Conservation (phyloP, 2,329 filamentous ascomycete genomes). For the Periconia sp. region DNA sequence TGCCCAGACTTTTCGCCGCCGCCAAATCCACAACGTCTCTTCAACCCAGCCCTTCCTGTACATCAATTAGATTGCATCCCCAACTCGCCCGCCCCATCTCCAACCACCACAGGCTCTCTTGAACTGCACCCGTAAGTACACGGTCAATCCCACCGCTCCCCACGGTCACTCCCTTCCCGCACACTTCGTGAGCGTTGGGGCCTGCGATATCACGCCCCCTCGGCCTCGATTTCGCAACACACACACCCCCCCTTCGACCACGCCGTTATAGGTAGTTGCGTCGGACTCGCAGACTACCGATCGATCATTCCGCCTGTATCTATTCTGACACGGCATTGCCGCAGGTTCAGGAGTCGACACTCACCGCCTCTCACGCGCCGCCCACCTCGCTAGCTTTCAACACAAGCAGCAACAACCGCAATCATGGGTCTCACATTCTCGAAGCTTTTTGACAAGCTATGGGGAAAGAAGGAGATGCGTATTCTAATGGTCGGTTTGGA, state of each 20-base stretch:
- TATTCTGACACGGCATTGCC: constrained; percentile 19
- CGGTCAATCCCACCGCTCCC: constrained; percentile 16
- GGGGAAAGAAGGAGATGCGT: constrained; percentile 98
- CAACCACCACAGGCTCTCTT: constrained; percentile 42
- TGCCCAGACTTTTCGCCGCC: constrained; percentile 31
- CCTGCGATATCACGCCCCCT: constrained; percentile 27
- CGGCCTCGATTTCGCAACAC: constrained; percentile 33
- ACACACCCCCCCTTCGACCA: constrained; percentile 29
- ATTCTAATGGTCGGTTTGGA: constrained; percentile 98
- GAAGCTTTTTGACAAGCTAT: constrained; percentile 98
- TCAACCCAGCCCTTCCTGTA: constrained; percentile 46
- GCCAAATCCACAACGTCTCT: constrained; percentile 37
- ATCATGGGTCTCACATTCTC: constrained; percentile 92
- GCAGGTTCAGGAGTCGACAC: constrained; percentile 46
- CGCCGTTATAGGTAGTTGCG: constrained; percentile 18
- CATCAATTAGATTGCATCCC: constrained; percentile 48
- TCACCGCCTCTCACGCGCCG: constrained; percentile 35
- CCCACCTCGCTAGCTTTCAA: constrained; percentile 23
- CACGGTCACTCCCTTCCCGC: constrained; percentile 16
- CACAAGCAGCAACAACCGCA: constrained; percentile 55
- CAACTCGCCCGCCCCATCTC: constrained; percentile 43
- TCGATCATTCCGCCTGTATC: constrained; percentile 14
- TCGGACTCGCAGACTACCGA: constrained; percentile 10
- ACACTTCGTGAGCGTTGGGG: constrained; percentile 16
- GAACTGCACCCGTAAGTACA: constrained; percentile 44